Evolutionary conservation across 345 rosid species (phyloP), one percentile per base, ranked within the genome.

Genomic region (Excoecaria agallocha): DNA sequence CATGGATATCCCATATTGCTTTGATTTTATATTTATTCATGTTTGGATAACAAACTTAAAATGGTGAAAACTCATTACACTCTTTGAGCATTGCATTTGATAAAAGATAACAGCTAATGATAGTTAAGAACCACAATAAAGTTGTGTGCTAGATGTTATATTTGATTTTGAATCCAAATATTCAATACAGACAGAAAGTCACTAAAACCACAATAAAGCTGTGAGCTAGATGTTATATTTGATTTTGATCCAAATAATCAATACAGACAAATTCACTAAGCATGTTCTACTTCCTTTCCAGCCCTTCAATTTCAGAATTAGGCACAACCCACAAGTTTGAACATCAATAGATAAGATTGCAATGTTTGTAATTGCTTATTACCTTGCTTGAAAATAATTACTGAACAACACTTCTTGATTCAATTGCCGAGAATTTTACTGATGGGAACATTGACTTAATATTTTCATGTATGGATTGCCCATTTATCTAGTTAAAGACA

Each of bases 21-120:
- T 61, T 50, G 2, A 17, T 30, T 30, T 3, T 50, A 50, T 52
- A 12, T 6, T n/a, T 57, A 11, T 19, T 70, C 55, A n/a, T 63
- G 35, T 69, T 58, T 46, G 22, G 22, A 10, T 58, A 25, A 75
- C 66, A 58, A 8, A 16, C 72, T 13, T 75, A 49, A 58, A 63
- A 30, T 49, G 48, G n/a, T 68, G 59, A 20, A 57, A 30, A 45
- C 48, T 30, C 10, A 11, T 12, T 48, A 20, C 35, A 35, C 2
- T 15, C 57, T 55, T 38, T n/a, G 38, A 20, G 60, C 63, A 39
- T 24, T 17, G 24, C 39, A 41, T 54, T 49, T 15, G 25, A 51
- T 35, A 12, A 8, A 20, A 64, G 12, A 15, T 13, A 73, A 62
- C 50, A 62, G 30, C 30, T 30, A 2, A 17, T 48, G 49, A 61